phyloP scores from a whole-genome alignment of 1,284 basidiomycete species.

The Microbotryum violaceum region DNA sequence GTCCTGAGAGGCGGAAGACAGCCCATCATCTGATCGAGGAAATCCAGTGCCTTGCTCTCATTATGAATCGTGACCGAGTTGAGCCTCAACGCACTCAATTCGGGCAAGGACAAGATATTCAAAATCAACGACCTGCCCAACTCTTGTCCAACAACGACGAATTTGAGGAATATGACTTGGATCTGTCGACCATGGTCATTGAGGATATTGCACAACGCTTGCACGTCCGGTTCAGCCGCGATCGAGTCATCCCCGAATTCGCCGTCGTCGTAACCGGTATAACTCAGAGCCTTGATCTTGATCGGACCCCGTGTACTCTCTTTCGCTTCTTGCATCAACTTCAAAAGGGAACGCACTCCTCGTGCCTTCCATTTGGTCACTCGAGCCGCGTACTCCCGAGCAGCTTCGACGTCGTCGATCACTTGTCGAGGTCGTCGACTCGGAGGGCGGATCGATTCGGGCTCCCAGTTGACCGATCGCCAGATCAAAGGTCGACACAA shows the following conservation, averaged over 20 bases:
- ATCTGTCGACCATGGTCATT: neutral
- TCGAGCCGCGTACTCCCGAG: too few relatives aligned
- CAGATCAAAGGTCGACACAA: too few relatives aligned
- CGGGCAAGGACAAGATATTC: neutral
- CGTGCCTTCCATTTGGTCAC: too few relatives aligned
- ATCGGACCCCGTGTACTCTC: too few relatives aligned
- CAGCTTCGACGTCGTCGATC: too few relatives aligned
- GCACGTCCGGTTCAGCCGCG: neutral
- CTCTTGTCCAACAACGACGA: neutral
- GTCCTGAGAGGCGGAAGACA: conserved; percentile 10
- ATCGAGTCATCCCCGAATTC: conserved; percentile 2
- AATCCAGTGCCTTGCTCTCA: neutral
- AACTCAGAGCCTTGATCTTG: conserved; percentile 39
- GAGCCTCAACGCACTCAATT: conserved; percentile 15
- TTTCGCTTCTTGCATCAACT: too few relatives aligned
- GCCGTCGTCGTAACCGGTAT: conserved; percentile 86
- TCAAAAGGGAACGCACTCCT: too few relatives aligned
- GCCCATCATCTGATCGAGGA: neutral
- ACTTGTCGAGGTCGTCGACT: too few relatives aligned
- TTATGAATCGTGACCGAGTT: conserved; percentile 19
- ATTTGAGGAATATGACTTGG: conserved; percentile 23
- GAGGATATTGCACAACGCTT: too few relatives aligned
- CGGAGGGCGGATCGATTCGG: too few relatives aligned
- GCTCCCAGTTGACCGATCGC: too few relatives aligned
- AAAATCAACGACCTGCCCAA: conserved; percentile 1